Base-by-base conservation (phyloP, 495 filamentous ascomycete species). In the Penicillium bialowiezense region DNA sequence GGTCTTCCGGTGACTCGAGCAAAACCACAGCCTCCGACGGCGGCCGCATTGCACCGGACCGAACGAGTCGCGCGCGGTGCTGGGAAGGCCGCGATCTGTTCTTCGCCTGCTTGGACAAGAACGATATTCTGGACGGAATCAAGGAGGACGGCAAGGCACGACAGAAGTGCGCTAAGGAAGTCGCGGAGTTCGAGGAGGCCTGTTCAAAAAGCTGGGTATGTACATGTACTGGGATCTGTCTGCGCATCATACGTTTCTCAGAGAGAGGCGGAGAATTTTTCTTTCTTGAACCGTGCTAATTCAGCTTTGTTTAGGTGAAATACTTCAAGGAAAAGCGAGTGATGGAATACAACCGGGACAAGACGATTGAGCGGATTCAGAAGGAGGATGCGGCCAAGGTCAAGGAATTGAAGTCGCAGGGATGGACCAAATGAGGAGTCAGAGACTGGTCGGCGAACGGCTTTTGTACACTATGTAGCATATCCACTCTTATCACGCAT, bases 241-340 rank as follows among this genome's bases (percentile, higher is more conserved):
- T 10, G 37, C 10, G n/a, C 41, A 23, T 7, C 19, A 20, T 19
- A 47, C 41, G 23, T 18, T 21, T n/a, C n/a, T n/a, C n/a, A n/a
- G n/a, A n/a, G 21, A 42, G 35, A 29, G 44, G 37, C 13, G 65
- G 36, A 36, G 14, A 12, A 15, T 48, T 43, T 2, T 35, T 23
- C 23, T 42, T 21, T 20, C 31, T 14, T 14, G 32, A 5, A 14
- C 9, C 3, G 29, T 41, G 39, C 63, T 67, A 37, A 67, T 43
- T 20, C 1, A 8, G 21, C 38, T 17, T 15, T 32, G 19, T 42
- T 21, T 58, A 97, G 92, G 90, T 97, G 48, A 88, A 88, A 69
- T 96, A 98, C 70, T 98, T 98, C 77, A 96, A 97, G 70, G 88
- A 96, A 64, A 84, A 89, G 69, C 78, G 93, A 50, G 90, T 97